Evolutionary conservation across 2,329 filamentous ascomycete species (phyloP), one percentile per base, ranked within the genome.

Genomic region (Arthrinium puccinioides): DNA sequence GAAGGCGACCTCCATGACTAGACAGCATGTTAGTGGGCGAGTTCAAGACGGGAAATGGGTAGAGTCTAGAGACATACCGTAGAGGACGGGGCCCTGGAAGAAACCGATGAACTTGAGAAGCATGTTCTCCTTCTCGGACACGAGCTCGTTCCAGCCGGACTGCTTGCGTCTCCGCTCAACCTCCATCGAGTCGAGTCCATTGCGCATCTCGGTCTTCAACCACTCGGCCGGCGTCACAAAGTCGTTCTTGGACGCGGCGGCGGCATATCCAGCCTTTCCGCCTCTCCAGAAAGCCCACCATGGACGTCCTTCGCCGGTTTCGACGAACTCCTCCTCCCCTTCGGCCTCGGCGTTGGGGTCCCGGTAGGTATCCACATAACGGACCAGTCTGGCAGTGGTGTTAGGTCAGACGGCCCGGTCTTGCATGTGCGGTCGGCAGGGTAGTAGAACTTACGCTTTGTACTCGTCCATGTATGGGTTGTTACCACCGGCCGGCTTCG

Each of bases 71-170:
- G 11, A 13, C 74, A 57, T 70, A 83, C 79, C 78, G 64, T 83
- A 84, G 45, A 86, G 76, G 69, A 87, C 82, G 44, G 82, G 82
- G 54, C 82, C 82, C 49, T 69, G 77, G 73, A 87, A 87, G 68
- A 82, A 87, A 57, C 76, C 72, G 50, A 87, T 64, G 66, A 87
- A 86, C 66, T 86, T 81, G 57, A 82, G 59, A 59, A 85, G 72
- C 67, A 84, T 66, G 67, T 85, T 86, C 64, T 81, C 78, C 70
- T 85, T 85, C 67, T 86, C 82, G 21, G 79, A 76, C 21, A 72
- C 69, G 58, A 87, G 68, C 60, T 87, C 82, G 66, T 86, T 87
- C 67, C 64, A 85, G 43, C 82, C 82, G 48, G 69, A 71, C 52
- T 72, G 72, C 66, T 76, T 83, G 50, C 82, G 71, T 52, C 82